phyloP scores from a whole-genome alignment of 2,329 filamentous ascomycete species.

The Bretziella fagacearum region DNA sequence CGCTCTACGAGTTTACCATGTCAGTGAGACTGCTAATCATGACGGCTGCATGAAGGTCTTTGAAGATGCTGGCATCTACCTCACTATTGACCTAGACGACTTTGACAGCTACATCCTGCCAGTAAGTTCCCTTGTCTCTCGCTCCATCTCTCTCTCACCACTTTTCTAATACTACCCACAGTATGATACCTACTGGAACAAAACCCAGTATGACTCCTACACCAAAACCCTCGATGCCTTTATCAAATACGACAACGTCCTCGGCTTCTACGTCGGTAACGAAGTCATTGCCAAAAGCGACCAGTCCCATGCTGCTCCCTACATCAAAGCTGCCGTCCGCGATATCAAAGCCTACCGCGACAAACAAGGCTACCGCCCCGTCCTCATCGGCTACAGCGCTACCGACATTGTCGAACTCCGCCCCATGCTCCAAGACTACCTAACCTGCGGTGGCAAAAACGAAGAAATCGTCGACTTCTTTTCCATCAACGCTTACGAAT shows the following conservation, averaged over 20 bases:
- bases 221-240: conserved; percentile 61
- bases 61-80: conserved; percentile 63
- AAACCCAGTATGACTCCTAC: conserved; percentile 52
- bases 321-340: conserved; percentile 62
- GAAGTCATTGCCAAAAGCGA: conserved; percentile 55
- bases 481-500: conserved; percentile 70
- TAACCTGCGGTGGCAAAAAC: conserved; percentile 57
- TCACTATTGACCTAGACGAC: conserved; percentile 69
- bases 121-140: conserved; percentile 24
- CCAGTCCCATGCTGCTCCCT: conserved; percentile 53
- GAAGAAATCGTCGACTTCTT: conserved; percentile 68
- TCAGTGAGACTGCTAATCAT: conserved; percentile 56
- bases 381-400: conserved; percentile 75
- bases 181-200: conserved; percentile 51
- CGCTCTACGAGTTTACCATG: conserved; percentile 75
- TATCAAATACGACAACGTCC: conserved; percentile 58
- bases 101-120: conserved; percentile 52
- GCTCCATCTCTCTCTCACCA: background rate
- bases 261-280: conserved; percentile 78
- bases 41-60: conserved; percentile 67
- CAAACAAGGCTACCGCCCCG: conserved; percentile 57
- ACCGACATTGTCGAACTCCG: conserved; percentile 60
- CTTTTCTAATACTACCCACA: conserved; percentile 20
- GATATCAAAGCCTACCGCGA: conserved; percentile 73
- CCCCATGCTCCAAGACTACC: conserved; percentile 49